Evolutionary conservation across 768 basidiomycete species (phyloP).

Genomic region (Lanmaoa pseudosensibilis): DNA sequence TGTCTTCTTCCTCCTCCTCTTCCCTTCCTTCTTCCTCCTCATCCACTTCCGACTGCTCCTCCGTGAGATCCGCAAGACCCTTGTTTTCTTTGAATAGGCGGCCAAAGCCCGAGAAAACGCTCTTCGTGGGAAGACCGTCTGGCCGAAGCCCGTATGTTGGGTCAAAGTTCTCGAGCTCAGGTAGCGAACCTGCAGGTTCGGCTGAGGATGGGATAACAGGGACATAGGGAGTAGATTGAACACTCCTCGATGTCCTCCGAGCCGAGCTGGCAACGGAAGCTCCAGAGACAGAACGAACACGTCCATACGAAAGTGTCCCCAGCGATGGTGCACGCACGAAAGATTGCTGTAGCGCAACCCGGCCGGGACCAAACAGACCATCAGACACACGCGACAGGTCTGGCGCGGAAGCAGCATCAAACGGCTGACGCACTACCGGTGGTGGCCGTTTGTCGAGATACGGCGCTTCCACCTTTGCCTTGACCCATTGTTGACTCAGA

Average conservation of each 20-base stretch:
- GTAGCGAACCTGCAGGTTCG: slow-evolving; percentile 32
- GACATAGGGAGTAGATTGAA: slow-evolving; percentile 19
- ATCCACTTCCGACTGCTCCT: slow-evolving; percentile 50
- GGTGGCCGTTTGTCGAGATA: slow-evolving; percentile 63
- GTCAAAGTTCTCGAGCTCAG: slow-evolving; percentile 81
- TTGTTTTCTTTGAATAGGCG: slow-evolving; percentile 67
- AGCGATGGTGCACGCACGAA: slow-evolving; percentile 28
- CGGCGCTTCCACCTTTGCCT: slow-evolving; percentile 90
- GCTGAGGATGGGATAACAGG: slow-evolving; percentile 20
- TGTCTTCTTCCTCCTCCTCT: slow-evolving; percentile 30
- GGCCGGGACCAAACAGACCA: slow-evolving; percentile 11
- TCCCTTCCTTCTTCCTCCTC: slow-evolving; percentile 38
- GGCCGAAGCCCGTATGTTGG: slow-evolving; percentile 95
- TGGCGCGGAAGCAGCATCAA: slow-evolving; percentile 45
- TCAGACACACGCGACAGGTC: slow-evolving; percentile 34
- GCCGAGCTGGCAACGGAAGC: slow-evolving; percentile 38
- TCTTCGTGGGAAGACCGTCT: slow-evolving; percentile 84
- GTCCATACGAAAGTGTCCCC: slow-evolving; percentile 16
- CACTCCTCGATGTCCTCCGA: slow-evolving; percentile 25
- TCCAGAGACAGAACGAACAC: slow-evolving; percentile 44
- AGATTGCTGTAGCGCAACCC: slow-evolving; percentile 23
- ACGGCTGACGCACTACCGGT: slow-evolving; percentile 30
- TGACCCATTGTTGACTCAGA: slow-evolving; percentile 94
- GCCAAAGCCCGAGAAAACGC: slow-evolving; percentile 76
- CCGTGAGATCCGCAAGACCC: slow-evolving; percentile 78